Percentiles rank a stretch among this genome's conserved stretches.
Conservation (phyloP, 2,329 filamentous ascomycete species). For the Trichoderma simmonsii region DNA sequence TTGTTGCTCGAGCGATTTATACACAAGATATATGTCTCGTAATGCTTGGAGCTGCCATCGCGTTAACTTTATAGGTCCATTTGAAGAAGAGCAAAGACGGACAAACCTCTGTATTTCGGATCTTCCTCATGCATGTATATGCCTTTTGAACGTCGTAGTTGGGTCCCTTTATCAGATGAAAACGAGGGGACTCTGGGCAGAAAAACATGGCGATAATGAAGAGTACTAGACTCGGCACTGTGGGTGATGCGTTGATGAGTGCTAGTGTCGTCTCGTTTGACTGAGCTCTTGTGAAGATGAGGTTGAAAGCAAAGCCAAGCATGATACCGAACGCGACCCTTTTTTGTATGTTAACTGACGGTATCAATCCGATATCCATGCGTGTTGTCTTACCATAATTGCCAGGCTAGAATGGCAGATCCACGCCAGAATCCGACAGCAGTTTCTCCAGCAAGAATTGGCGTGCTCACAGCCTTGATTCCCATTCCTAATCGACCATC, state of each 20-base stretch:
- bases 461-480: slow-evolving; percentile 47
- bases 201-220: slow-evolving; percentile 36
- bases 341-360: slow-evolving; percentile 15
- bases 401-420: slow-evolving; percentile 46
- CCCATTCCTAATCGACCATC: slow-evolving; percentile 40
- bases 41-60: slow-evolving; percentile 38
- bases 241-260: slow-evolving; percentile 39
- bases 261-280: slow-evolving; percentile 22
- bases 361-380: not conserved
- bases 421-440: slow-evolving; percentile 48
- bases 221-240: slow-evolving; percentile 36
- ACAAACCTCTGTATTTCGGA: slow-evolving; percentile 37
- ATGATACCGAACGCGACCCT: slow-evolving; percentile 38
- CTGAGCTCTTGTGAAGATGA: slow-evolving; percentile 33
- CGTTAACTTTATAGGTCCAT: not conserved
- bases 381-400: slow-evolving; percentile 35
- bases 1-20: slow-evolving; percentile 34
- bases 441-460: slow-evolving; percentile 46
- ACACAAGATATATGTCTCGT: slow-evolving; percentile 40
- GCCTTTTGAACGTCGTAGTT: slow-evolving; percentile 38
- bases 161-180: slow-evolving; percentile 39
- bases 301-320: slow-evolving; percentile 36
- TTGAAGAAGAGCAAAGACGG: not conserved
- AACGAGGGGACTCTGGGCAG: slow-evolving; percentile 43
- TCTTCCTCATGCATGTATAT: slow-evolving; percentile 33